Base-by-base conservation (phyloP, 352 stramenopile genomes). In the Phytopythium montanum region DNA sequence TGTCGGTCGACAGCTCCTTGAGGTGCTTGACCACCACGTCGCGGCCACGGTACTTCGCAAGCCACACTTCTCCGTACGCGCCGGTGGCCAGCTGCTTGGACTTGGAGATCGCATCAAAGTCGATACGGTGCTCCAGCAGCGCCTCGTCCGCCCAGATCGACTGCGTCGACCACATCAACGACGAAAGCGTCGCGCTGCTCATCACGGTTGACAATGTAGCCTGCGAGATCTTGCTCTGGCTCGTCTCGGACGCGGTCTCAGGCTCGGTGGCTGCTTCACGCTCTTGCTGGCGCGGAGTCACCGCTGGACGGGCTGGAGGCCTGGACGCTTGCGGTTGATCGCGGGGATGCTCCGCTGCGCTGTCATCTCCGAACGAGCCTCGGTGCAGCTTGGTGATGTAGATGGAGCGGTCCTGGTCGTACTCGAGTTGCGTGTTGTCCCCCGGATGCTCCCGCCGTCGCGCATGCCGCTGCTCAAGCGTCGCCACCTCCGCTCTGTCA, bases 111-210 rank as follows among this genome's bases (percentile, higher is more conserved):
- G 61, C 21, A 42, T 70, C 61, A 49, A 64, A 79, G 42, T 88
- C 79, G 4, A 90, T 57, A 12, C 71, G 66, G 53, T 74, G 79
- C 25, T 67, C 67, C 19, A 90, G 66, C 10, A 90, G 66, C 41
- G 81, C 77, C 38, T 88, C 76, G 46, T 88, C 76, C 34, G 83
- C 71, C 78, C 79, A 90, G 52, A 88, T 72, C 19, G 52, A 58
- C 52, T 58, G 33, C 13, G 34, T 58, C 13, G 52, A 58, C 23
- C 25, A 45, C 52, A 48, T 49, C 12, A 49, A 48, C 23, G 36
- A 49, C 18, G 52, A 49, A 13, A 38, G 38, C 9, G 52, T 34
- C 16, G 36, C 23, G 19, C 52, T 49, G 31, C 50, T 45, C 31
- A 31, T n/a, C 31, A 42, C 45, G n/a, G 21, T n/a, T 8, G 31